Evolutionary conservation across 2,329 filamentous ascomycete genomes (phyloP), one percentile per base, ranked within the genome.

Genomic region (Diaporthe helianthi): DNA sequence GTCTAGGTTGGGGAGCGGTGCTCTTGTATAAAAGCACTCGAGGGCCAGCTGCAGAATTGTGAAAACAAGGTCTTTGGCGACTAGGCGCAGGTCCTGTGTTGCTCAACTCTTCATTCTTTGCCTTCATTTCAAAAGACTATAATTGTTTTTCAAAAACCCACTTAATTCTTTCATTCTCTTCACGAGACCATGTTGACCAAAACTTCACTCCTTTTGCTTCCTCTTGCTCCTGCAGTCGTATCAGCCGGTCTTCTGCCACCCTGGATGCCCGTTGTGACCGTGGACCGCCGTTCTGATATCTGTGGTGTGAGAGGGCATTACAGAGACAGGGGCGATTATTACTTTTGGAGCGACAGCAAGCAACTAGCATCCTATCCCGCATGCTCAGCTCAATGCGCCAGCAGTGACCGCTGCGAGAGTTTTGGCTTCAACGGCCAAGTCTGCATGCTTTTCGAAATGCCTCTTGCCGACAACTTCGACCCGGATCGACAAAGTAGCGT

Each of bases 331-430:
- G 60, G 60, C 17, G 64, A 68, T n/a, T 68, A 68, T n/a, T 68
- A 68, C 36, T 68, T 68, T 9, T 61, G 41, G 46, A 68, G 66
- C 33, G 66, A 26, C 3, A 68, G 55, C 55, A 64, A 54, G 17
- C 13, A 41, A 1, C 9, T 68, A 17, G 24, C 66, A 9, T 64
- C 66, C 13, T 68, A 54, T 41, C 36, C 55, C 5, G 55, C 55
- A 9, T 68, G 66, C 58, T 68, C 66, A 3, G 26, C 66, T n/a
- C 55, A 15, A 7, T 68, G 66, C 22, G 55, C 49, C 8, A 8
- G 4, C 17, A 52, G 51, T 26, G 31, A 24, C 12, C 66, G 55
- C 24, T 68, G 66, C 36, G 29, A 64, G 55, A 68, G 66, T 38
- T 68, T 68, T n/a, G 66, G 55, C 29, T 63, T 58, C 24, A 49